Evolutionary conservation across 257 asterid species (phyloP).

Genomic region (Capsicum chinense): DNA sequence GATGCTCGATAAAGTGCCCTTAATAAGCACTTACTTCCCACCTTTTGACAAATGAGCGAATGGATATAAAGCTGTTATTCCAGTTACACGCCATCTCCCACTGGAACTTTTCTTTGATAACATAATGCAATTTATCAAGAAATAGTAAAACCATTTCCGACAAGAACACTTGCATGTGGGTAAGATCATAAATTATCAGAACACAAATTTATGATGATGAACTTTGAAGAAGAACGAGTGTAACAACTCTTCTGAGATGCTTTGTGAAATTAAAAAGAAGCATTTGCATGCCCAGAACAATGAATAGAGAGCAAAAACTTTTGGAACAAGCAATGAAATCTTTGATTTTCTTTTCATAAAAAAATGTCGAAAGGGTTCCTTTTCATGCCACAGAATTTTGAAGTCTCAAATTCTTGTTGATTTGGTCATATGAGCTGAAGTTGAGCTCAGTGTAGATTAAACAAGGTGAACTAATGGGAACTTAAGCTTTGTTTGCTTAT

Average conservation of each 20-base stretch:
- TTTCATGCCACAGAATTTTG: neutral
- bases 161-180: neutral
- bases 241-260: neutral
- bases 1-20: too few species aligned
- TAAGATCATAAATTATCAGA: neutral
- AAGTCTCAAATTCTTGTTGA: neutral
- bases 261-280: neutral
- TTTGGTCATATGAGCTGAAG: constrained; percentile 22
- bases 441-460: neutral
- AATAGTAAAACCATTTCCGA: neutral
- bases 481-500: neutral
- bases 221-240: neutral
- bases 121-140: constrained; percentile 15
- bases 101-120: neutral
- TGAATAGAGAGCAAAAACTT: constrained; percentile 17
- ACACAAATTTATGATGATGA: neutral
- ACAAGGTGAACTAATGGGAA: constrained; percentile 5
- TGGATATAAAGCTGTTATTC: constrained; percentile 4
- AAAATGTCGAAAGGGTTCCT: neutral
- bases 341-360: constrained; percentile 16
- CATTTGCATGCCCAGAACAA: neutral
- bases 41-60: neutral
- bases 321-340: neutral
- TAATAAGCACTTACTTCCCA: too few species aligned
- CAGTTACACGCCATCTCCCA: neutral